Evolutionary conservation across 1,284 basidiomycete species (phyloP), one percentile per base, ranked within the genome.

Genomic region (Porphyrellus sp.): DNA sequence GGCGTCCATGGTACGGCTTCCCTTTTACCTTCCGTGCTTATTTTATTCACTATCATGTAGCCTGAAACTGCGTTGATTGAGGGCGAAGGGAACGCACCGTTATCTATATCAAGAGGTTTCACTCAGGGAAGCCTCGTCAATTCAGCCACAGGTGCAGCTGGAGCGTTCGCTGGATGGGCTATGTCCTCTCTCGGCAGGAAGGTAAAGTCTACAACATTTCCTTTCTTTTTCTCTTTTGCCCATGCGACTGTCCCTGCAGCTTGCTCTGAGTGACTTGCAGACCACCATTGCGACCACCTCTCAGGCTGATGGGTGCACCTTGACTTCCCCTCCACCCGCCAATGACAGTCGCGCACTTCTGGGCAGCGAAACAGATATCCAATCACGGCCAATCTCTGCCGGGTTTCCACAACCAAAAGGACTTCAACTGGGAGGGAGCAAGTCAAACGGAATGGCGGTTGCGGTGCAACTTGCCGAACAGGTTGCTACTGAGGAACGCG

Each of bases 161-260:
- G 91, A 13, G 89, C 87, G 15, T 74, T 98, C 8, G 94, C 94
- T 11, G 91, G 93, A 7, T 97, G 94, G 95, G 94, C 95, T 0
- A 92, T 96, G 53, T 88, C 91, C 5, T 92, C 89, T 0, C 65
- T 97, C 1, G 83, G 87, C 30, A 91, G 85, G 71, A 89, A 85
- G 76, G 86, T 86, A 55, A 40, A 62, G 37, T 45, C 7, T 5
- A 23, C 2, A 12, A 11, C 8, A 8, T 8, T 11, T 18, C 13
- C 31, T 8, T 13, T 4, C 5, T 13, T 4, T 11, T 27, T 9
- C 39, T 13, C 35, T 24, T 15, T 41, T 8, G 40, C n/a, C n/a
- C n/a, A n/a, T n/a, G n/a, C 12, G 23, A 23, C 5, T 20, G 5
- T 9, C 21, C 44, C 27, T 3, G 8, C 24, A 91, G 84, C 79